These are phyloP conservation scores for Hsuehochloa calcarea DNA, from an alignment of 176 grass and related monocot genomes.

Conservation along the genomic window DNA sequence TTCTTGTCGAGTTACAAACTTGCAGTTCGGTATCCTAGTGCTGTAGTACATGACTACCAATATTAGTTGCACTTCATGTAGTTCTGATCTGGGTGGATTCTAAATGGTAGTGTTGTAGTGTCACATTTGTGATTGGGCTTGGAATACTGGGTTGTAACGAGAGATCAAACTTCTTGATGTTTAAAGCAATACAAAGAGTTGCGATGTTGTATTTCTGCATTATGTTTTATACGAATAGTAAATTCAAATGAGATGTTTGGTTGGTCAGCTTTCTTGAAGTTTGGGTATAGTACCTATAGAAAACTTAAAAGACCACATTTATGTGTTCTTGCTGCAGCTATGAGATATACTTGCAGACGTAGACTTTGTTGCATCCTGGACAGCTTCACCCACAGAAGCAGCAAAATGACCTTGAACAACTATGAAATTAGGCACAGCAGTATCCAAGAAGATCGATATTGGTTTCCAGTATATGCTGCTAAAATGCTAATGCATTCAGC, in stretches of 20 bases:
- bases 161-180: neutral
- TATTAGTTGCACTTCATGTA: neutral
- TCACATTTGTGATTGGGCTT: neutral
- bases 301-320: neutral
- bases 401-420: conserved; percentile 19
- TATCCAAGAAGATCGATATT: conserved; percentile 19
- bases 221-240: neutral
- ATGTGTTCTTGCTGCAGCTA: neutral
- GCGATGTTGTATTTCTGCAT: neutral
- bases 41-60: neutral
- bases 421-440: conserved; percentile 13
- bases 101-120: neutral
- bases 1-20: neutral
- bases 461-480: conserved; percentile 21
- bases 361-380: conserved; percentile 30
- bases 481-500: neutral
- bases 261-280: neutral
- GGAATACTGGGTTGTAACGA: neutral
- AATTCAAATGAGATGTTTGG: neutral
- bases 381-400: conserved; percentile 9
- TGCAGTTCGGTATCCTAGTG: neutral
- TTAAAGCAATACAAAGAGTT: neutral
- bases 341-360: neutral
- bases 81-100: neutral
- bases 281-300: neutral